Evolutionary conservation across 139 green algal species (phyloP).

Genomic region (Dunaliella sp.): DNA sequence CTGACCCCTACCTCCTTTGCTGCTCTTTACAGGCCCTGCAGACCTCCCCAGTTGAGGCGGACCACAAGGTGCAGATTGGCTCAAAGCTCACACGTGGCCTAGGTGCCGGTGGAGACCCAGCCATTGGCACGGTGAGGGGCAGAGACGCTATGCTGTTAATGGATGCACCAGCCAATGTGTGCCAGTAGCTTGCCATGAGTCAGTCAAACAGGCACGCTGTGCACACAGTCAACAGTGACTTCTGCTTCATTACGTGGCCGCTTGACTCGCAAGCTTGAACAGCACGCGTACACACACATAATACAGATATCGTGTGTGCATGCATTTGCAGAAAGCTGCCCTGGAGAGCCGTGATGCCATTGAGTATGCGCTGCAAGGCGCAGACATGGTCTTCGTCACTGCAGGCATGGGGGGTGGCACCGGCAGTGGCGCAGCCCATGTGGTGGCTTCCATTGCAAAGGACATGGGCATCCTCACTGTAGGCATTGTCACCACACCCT

Average conservation of each 20-base stretch:
- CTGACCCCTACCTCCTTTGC: background rate
- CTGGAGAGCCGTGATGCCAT: slow-evolving; percentile 71
- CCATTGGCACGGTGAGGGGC: slow-evolving; percentile 77
- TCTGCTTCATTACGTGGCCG: too few species aligned
- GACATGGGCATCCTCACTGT: slow-evolving; percentile 93
- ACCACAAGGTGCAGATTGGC: slow-evolving; percentile 85
- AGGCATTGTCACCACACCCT: slow-evolving; percentile 94
- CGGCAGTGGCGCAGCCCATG: slow-evolving; percentile 87
- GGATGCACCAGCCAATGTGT: too few species aligned
- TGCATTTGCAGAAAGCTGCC: slow-evolving; percentile 66
- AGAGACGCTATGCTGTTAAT: too few species aligned
- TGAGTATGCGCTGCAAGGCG: slow-evolving; percentile 63
- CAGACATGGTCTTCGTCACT: slow-evolving; percentile 96
- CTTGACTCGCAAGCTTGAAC: too few species aligned
- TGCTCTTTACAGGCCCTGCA: slow-evolving; percentile 61
- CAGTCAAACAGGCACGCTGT: too few species aligned
- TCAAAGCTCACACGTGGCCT: slow-evolving; percentile 82
- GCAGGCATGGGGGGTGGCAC: slow-evolving; percentile 97
- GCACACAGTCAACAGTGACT: too few species aligned
- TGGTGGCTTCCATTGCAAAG: slow-evolving; percentile 84
- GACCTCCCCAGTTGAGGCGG: slow-evolving; percentile 57
- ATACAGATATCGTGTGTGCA: too few species aligned
- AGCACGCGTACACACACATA: too few species aligned
- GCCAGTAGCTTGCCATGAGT: too few species aligned
- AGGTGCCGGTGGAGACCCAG: slow-evolving; percentile 85